phyloP scores from a whole-genome alignment of 2,329 filamentous ascomycete species.

The Colletotrichum falcatum region DNA sequence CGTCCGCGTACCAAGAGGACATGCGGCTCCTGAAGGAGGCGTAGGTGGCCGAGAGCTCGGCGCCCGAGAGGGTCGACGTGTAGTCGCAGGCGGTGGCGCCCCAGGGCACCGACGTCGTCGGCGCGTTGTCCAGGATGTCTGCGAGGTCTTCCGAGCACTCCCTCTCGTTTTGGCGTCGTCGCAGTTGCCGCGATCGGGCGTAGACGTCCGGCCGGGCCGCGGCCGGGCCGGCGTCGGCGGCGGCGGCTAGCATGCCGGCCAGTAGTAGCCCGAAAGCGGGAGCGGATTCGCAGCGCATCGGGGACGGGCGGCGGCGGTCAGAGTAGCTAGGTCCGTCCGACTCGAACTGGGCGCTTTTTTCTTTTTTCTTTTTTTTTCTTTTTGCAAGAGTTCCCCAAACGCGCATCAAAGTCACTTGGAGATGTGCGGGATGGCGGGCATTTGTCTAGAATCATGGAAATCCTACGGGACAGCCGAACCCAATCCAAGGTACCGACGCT shows the following conservation, averaged over 20 bases:
- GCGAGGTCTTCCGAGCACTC: conserved; percentile 32
- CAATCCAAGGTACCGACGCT: not conserved
- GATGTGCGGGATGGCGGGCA: conserved; percentile 1
- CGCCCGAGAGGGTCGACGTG: conserved; percentile 34
- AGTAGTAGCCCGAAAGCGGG: conserved; percentile 23
- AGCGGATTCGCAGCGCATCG: conserved; percentile 26
- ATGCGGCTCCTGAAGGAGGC: conserved; percentile 25
- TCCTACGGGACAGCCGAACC: not conserved
- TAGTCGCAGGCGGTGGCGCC: conserved; percentile 34
- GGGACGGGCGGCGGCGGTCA: not conserved
- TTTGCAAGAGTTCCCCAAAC: not conserved
- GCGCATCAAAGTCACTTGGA: not conserved
- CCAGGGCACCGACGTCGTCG: conserved; percentile 24
- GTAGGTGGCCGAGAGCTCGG: conserved; percentile 28
- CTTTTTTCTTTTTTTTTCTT: no score
- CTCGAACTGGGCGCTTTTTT: no score
- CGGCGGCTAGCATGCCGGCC: conserved; percentile 6
- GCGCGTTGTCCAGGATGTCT: conserved; percentile 33
- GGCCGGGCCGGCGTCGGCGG: not conserved
- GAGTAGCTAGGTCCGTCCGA: no score
- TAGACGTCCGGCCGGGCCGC: conserved; percentile 25
- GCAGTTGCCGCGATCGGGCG: conserved; percentile 22
- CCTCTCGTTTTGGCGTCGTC: conserved; percentile 12
- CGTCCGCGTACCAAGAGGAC: conserved; percentile 36
- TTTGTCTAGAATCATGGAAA: not conserved